Conservation (phyloP, 78 protist species). For the Dictyostelium firmibasis region DNA sequence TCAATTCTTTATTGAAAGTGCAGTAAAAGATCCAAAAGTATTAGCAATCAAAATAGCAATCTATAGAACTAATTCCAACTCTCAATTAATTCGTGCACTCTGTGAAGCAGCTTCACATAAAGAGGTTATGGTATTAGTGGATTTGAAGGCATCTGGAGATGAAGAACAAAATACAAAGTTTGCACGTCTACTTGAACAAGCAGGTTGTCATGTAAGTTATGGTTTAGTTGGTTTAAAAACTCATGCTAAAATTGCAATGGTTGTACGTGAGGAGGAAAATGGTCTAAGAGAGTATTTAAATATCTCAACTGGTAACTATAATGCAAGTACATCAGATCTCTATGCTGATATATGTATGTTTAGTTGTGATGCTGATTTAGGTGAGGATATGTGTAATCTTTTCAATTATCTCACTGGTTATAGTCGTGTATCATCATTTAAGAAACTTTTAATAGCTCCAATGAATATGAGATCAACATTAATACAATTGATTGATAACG, state of each 20-base stretch:
- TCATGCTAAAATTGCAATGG: conserved; percentile 69
- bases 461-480: conserved; percentile 74
- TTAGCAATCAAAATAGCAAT: conserved; percentile 73
- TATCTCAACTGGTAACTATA: conserved; percentile 67
- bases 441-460: conserved; percentile 72
- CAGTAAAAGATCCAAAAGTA: conserved; percentile 74
- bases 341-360: conserved; percentile 62
- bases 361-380: conserved; percentile 49
- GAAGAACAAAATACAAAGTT: conserved; percentile 66
- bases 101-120: conserved; percentile 71
- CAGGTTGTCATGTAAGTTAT: conserved; percentile 69
- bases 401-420: conserved; percentile 80
- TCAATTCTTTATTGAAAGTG: conserved; percentile 65
- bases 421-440: conserved; percentile 47
- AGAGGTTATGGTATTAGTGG: conserved; percentile 64
- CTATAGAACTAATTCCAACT: conserved; percentile 54
- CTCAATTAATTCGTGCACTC: conserved; percentile 57
- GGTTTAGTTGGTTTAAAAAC: conserved; percentile 75
- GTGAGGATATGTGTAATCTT: conserved; percentile 68
- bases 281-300: conserved; percentile 38
- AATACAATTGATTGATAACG: conserved; percentile 62
- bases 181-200: conserved; percentile 63
- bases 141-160: conserved; percentile 63
- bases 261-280: conserved; percentile 64
- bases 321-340: conserved; percentile 58